phyloP scores from a whole-genome alignment of 306 rosid species.

The Cyamopsis tetragonoloba region DNA sequence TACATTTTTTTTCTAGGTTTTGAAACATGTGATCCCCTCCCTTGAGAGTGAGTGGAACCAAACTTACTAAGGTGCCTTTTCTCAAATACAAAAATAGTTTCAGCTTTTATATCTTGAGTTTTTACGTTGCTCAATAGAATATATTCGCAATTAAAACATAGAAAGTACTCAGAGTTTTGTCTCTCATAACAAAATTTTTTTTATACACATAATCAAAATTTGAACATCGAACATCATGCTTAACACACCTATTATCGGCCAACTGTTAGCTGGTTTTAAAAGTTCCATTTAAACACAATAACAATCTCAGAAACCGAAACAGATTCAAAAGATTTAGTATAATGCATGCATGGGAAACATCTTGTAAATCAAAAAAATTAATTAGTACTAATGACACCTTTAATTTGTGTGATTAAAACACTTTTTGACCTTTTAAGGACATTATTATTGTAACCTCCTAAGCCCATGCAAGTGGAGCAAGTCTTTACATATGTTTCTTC shows the following conservation, averaged over 20 bases:
- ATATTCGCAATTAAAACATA: neutral
- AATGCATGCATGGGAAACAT: slow-evolving; percentile 9
- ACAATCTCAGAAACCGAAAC: slow-evolving; percentile 10
- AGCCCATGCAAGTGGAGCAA: slow-evolving; percentile 27
- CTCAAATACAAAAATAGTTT: slow-evolving; percentile 15
- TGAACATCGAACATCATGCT: too few relatives aligned
- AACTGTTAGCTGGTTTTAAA: too few relatives aligned
- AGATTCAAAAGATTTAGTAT: neutral
- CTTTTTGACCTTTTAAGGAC: slow-evolving; percentile 34
- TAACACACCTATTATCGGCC: too few relatives aligned
- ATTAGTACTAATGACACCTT: neutral
- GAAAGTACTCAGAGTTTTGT: too few relatives aligned
- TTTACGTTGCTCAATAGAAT: slow-evolving; percentile 17
- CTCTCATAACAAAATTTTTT: too few relatives aligned
- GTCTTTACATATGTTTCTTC: slow-evolving; percentile 22
- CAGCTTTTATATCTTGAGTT: slow-evolving; percentile 22
- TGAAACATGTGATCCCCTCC: slow-evolving; percentile 23
- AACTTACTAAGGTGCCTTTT: slow-evolving; percentile 26
- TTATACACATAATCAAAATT: too few relatives aligned
- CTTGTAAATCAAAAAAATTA: slow-evolving; percentile 17
- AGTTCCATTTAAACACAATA: neutral
- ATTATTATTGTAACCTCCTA: slow-evolving; percentile 25
- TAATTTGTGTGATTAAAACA: neutral
- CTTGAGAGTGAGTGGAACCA: slow-evolving; percentile 34
- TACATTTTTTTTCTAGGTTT: slow-evolving; percentile 19